phyloP scores from a whole-genome alignment of 352 stramenopile genomes.

The Pythium utonaiense region DNA sequence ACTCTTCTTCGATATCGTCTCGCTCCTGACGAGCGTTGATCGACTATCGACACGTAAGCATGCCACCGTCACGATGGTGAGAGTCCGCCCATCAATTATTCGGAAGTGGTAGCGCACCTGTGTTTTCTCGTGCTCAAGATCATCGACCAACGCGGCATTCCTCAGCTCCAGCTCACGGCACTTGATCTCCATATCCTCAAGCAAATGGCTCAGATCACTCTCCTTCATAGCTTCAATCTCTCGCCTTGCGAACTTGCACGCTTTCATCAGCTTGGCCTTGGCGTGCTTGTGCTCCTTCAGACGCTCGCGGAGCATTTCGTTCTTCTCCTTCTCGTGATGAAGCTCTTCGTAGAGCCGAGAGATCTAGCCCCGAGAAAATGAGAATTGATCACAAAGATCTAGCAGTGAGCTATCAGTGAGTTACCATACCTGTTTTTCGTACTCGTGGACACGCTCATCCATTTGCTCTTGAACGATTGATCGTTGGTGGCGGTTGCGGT shows the following conservation, averaged over 20 bases:
- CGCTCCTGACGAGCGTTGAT: conserved; percentile 16
- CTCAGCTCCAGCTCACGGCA: conserved; percentile 47
- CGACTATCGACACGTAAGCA: conserved; percentile 4
- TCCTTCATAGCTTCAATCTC: conserved; percentile 61
- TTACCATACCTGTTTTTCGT: conserved; percentile 69
- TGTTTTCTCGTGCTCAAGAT: conserved; percentile 33
- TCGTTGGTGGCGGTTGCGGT: conserved; percentile 13
- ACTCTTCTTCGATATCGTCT: conserved; percentile 16
- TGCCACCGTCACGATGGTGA: background rate
- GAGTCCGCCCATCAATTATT: background rate
- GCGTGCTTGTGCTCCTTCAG: conserved; percentile 62
- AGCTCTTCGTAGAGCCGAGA: conserved; percentile 65
- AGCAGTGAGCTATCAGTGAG: no score
- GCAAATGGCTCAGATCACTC: conserved; percentile 58
- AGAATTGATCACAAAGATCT: background rate
- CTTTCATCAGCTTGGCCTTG: conserved; percentile 73
- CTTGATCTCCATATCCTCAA: conserved; percentile 60
- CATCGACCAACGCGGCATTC: conserved; percentile 33
- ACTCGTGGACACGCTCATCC: conserved; percentile 63
- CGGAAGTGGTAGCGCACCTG: conserved; percentile 25
- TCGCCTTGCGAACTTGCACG: conserved; percentile 57
- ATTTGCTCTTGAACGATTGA: conserved; percentile 15
- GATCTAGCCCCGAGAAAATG: conserved; percentile 29
- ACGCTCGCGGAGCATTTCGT: conserved; percentile 61
- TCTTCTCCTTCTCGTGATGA: conserved; percentile 63